Conservation (phyloP, 164 flowering plant species). For the Macadamia integrifolia region DNA sequence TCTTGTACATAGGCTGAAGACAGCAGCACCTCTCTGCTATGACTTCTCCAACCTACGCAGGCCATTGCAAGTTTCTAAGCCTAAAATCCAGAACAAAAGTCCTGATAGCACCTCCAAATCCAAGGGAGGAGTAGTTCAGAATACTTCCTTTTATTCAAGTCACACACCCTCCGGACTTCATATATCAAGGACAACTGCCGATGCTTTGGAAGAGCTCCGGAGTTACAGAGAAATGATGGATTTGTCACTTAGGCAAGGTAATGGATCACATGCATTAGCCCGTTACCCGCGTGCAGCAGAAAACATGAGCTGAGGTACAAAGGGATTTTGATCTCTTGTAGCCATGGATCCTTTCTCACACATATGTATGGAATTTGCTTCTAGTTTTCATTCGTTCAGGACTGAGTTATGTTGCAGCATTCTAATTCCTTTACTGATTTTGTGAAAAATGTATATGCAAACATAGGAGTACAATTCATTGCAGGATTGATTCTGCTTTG, state of each 20-base stretch:
- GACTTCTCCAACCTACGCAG: constrained; percentile 31
- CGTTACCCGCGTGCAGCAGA: constrained; percentile 4
- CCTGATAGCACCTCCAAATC: constrained; percentile 10
- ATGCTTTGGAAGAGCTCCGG: constrained; percentile 79
- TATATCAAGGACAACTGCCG: constrained; percentile 53
- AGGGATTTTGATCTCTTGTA: not conserved
- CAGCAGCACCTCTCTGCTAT: constrained; percentile 70
- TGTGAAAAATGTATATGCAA: not conserved
- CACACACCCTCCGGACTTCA: constrained; percentile 33
- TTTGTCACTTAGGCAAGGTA: constrained; percentile 39
- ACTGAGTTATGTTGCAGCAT: too few species aligned
- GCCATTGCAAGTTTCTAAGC: constrained; percentile 20
- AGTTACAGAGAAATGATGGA: constrained; percentile 55
- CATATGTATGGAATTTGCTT: not conserved
- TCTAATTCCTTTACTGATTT: too few species aligned
- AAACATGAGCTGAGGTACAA: constrained; percentile 3
- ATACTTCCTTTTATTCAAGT: constrained; percentile 17
- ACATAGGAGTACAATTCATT: not conserved
- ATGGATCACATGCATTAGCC: constrained; percentile 16
- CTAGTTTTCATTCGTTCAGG: not conserved
- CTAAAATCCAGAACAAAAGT: constrained; percentile 17
- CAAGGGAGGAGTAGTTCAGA: constrained; percentile 11
- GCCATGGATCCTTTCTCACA: constrained; percentile 3
- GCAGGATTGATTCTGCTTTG: not conserved
- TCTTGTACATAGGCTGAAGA: constrained; percentile 58